Conservation (phyloP, 2,329 filamentous ascomycete species). For the Cercospora zeina region DNA sequence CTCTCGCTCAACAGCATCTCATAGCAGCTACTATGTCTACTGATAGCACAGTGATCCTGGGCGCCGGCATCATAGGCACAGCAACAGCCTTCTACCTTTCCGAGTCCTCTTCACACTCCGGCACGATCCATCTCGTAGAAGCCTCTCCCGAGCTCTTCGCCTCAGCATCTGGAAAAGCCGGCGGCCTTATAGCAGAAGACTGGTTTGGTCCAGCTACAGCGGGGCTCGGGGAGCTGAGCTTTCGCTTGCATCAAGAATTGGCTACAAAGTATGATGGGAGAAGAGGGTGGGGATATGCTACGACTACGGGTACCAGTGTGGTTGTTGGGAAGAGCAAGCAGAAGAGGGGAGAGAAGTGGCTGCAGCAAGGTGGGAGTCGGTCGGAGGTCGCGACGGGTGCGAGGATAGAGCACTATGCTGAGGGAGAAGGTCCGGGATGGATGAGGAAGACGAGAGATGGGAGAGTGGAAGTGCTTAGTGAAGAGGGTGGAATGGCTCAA, state of each 20-base stretch:
- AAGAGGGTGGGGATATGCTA: conserved; percentile 60
- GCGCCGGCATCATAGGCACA: conserved; percentile 68
- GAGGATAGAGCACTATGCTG: conserved; percentile 37
- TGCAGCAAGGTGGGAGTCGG: conserved; percentile 64
- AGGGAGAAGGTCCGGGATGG: conserved; percentile 56
- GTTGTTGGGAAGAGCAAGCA: conserved; percentile 46
- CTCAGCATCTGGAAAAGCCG: conserved; percentile 72
- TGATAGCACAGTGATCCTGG: conserved; percentile 61
- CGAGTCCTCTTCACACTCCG: conserved; percentile 31
- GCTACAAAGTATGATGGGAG: conserved; percentile 61
- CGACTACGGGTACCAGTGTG: conserved; percentile 58
- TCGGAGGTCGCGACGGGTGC: conserved; percentile 52
- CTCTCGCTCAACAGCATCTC: not conserved
- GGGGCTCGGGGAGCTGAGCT: conserved; percentile 66
- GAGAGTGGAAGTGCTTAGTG: conserved; percentile 61
- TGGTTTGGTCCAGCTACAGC: conserved; percentile 54
- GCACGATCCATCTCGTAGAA: conserved; percentile 59
- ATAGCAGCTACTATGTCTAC: not conserved
- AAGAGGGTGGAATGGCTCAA: conserved; percentile 62
- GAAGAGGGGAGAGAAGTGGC: conserved; percentile 57
- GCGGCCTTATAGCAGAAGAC: conserved; percentile 70
- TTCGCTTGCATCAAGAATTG: conserved; percentile 65
- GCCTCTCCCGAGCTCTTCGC: conserved; percentile 63
- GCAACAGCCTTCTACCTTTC: conserved; percentile 73
- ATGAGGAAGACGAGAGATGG: conserved; percentile 58